Percentiles rank a stretch among this genome's conserved stretches.
These are phyloP conservation scores for Rheum nobile DNA, from an alignment of 148 eudicot genomes.

Conservation along the genomic window DNA sequence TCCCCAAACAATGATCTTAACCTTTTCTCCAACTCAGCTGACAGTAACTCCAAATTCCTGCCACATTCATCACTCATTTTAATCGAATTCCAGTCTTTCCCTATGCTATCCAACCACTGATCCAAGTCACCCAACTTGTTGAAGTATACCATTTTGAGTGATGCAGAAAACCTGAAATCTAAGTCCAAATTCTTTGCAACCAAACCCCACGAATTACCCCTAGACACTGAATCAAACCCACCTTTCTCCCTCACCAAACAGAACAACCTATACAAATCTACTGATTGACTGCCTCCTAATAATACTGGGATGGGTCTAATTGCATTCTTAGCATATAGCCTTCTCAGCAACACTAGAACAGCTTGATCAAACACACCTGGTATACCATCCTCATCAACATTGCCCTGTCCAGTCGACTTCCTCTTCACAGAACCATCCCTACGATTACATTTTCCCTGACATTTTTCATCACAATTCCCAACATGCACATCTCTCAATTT, in stretches of 20 bases:
- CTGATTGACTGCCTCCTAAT: slow-evolving; percentile 40
- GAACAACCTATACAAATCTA: slow-evolving; percentile 65
- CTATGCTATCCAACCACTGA: slow-evolving; percentile 38
- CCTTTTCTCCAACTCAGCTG: slow-evolving; percentile 37
- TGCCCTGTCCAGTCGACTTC: slow-evolving; percentile 13
- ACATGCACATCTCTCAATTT: slow-evolving; percentile 19
- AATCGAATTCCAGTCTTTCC: slow-evolving; percentile 21
- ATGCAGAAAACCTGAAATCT: slow-evolving; percentile 18
- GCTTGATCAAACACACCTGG: slow-evolving; percentile 60
- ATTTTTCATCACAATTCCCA: slow-evolving; percentile 24
- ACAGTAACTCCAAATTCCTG: slow-evolving; percentile 45
- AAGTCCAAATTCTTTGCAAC: slow-evolving; percentile 51
- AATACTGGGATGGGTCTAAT: slow-evolving; percentile 46
- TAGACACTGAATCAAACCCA: slow-evolving; percentile 50
- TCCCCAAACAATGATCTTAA: slow-evolving; percentile 19
- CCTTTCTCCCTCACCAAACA: slow-evolving; percentile 66
- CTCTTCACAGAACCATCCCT: slow-evolving; percentile 21
- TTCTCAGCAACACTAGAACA: slow-evolving; percentile 31
- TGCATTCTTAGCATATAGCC: slow-evolving; percentile 31
- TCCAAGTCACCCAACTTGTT: slow-evolving; percentile 69
- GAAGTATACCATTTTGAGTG: slow-evolving; percentile 45
- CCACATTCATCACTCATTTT: slow-evolving; percentile 31
- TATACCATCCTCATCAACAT: slow-evolving; percentile 36
- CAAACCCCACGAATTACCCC: slow-evolving; percentile 53
- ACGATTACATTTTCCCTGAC: slow-evolving; percentile 8